Conservation (phyloP, 768 basidiomycete genomes). For the Lentinus tigrinus region DNA sequence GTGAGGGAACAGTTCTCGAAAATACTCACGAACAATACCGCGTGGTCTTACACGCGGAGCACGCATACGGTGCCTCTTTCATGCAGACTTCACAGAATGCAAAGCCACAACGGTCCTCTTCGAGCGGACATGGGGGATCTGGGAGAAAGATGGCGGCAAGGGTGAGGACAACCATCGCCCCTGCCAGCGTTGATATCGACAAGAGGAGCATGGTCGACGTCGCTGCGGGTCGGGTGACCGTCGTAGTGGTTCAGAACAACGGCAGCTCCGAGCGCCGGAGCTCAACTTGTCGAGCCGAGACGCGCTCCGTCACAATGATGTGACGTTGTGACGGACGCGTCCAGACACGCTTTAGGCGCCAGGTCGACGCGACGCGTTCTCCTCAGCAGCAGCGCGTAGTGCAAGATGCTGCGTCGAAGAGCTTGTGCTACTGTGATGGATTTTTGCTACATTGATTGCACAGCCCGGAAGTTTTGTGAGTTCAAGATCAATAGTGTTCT, state of each 20-base stretch:
- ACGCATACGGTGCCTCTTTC: constrained; percentile 14
- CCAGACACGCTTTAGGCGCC: not conserved
- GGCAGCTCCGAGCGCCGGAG: not conserved
- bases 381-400: too few relatives aligned
- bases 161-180: constrained; percentile 16
- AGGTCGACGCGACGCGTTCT: too few relatives aligned
- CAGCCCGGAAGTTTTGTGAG: too few relatives aligned
- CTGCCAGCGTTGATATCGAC: constrained; percentile 16
- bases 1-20: not conserved
- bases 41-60: constrained; percentile 20
- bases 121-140: constrained; percentile 15
- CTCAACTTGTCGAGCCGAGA: not conserved
- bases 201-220: constrained; percentile 11
- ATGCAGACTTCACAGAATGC: constrained; percentile 18
- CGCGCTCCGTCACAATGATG: constrained; percentile 10
- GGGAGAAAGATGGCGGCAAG: constrained; percentile 14
- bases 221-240: not conserved
- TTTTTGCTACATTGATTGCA: too few relatives aligned
- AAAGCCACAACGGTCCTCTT: constrained; percentile 15
- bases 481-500: too few relatives aligned
- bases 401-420: too few relatives aligned
- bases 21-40: constrained; percentile 19
- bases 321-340: not conserved
- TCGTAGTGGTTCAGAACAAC: constrained; percentile 17
- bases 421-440: too few relatives aligned